Base-by-base conservation (phyloP, 345 rosid species). In the Murraya koenigii region DNA sequence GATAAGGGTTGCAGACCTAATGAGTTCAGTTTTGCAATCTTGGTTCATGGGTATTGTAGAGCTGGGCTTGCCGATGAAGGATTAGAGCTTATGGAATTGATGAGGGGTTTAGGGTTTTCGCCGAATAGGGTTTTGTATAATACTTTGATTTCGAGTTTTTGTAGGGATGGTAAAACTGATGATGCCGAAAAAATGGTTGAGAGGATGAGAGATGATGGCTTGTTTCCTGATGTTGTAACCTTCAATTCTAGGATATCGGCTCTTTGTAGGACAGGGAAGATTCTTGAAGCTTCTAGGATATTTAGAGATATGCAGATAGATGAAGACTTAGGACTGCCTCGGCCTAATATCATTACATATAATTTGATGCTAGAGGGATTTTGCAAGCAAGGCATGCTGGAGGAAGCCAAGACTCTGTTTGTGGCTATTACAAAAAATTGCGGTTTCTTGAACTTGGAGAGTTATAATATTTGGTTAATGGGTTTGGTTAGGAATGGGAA, bases 281-380 rank as follows among this genome's bases (percentile, higher is more conserved):
- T 91, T 82, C 83, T 91, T 2, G 97, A 96, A 41, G 99, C 98
- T 47, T 92, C 95, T 73, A 87, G 95, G 75, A 94, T 96, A 81
- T 96, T 94, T 80, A 88, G 97, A 54, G 99, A 96, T 77, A 94
- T 96, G 98, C 92, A 90, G 78, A 65, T 87, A 22, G 99, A 91
- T 82, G 87, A 86, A 75, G 88, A 82, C 60, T 71, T 90, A 76
- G 98, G 99, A 82, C 83, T 96, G 80, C 98, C 99, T 71, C 89
- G 78, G 77, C 99, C 98, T 23, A 91, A 91, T 85, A 26, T 75
- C 62, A 74, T 91, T 77, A 92, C 97, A 0, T 92, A 92, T 80
- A 92, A 96, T 82, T 85, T 94, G 85, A 89, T 96, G 94, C 86
- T 94, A 13, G 80, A 87, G 73, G 99, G 97, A 38, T 96, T 96